Base-by-base conservation (phyloP, 805 yeast species). In the Hanseniaspora pseudoguilliermondii region DNA sequence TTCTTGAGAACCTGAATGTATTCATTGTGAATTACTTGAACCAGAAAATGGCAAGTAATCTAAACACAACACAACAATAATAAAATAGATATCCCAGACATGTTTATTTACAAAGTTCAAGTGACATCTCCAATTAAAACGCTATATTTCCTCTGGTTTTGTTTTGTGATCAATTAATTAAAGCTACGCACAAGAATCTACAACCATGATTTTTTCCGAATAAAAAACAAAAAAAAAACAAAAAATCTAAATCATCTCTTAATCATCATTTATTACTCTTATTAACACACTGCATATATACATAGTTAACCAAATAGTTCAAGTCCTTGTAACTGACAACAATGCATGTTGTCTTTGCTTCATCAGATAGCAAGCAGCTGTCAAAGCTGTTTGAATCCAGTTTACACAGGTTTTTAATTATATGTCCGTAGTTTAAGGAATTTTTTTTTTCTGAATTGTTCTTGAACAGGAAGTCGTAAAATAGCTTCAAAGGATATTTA, bases 361-460 rank as follows among this genome's bases (percentile, higher is more conserved):
- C 78, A 36, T 93, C 83, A 0, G 88, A 87, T 53, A 93, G 75
- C 66, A 90, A 71, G 16, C 93, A 69, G 61, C 79, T 81, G 69
- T 93, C 98, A 52, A 86, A 89, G 36, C 84, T 76, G 1, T 97
- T 97, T 6, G 91, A 95, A 65, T 93, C 98, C 60, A 93, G 73
- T 69, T 91, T 93, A 70, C 91, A 91, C 63, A 93, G 72, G 62
- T 84, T 79, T 50, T 80, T 73, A 58, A 93, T 71, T 6, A 89
- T 90, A 66, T 88, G 88, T 0, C 89, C 82, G 62, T 93, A 73
- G 68, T 93, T 96, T 57, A 88, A 71, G 1, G 82, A 78, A 2
- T 95, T 89, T 62, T 77, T 76, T 15, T 96, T 96, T 25, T 69
- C 68, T 53, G 84, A 90, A 66, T 87, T 89, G 40, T 75, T 77